Evolutionary conservation across 2,329 filamentous ascomycete species (phyloP).

Genomic region (Aspergillus tanneri): DNA sequence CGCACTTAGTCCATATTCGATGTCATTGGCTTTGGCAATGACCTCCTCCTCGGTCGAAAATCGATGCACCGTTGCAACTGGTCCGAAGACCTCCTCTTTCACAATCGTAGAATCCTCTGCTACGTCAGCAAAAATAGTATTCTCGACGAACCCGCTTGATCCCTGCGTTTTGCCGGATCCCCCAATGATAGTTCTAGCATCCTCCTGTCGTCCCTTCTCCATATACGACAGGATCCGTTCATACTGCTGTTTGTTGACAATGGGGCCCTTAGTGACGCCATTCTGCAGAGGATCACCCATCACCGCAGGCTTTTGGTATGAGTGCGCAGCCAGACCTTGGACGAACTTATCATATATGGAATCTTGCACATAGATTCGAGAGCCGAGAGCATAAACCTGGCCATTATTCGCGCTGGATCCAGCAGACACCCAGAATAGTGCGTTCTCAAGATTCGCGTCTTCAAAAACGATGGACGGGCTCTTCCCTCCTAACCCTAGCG

Average conservation of each 20-base stretch:
- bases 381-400: slow-evolving; percentile 34
- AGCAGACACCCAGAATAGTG: slow-evolving; percentile 30
- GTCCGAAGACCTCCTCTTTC: slow-evolving; percentile 60
- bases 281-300: slow-evolving; percentile 23
- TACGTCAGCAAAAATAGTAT: slow-evolving; percentile 56
- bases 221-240: slow-evolving; percentile 27
- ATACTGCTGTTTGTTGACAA: slow-evolving; percentile 23
- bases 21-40: slow-evolving; percentile 56
- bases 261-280: slow-evolving; percentile 24
- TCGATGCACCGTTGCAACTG: slow-evolving; percentile 43
- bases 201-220: slow-evolving; percentile 22
- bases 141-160: slow-evolving; percentile 62
- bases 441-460: slow-evolving; percentile 35
- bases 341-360: slow-evolving; percentile 33
- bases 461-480: slow-evolving; percentile 35
- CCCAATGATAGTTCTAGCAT: slow-evolving; percentile 24
- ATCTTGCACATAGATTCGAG: slow-evolving; percentile 36
- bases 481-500: slow-evolving; percentile 38
- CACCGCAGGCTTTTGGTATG: slow-evolving; percentile 50
- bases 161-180: slow-evolving; percentile 26
- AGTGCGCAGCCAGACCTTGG: slow-evolving; percentile 45
- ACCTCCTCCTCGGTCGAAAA: slow-evolving; percentile 55
- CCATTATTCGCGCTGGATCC: slow-evolving; percentile 34
- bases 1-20: slow-evolving; percentile 32
- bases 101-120: slow-evolving; percentile 48